phyloP scores from a whole-genome alignment of 768 basidiomycete genomes.

The Hygrophoropsis aurantiaca region DNA sequence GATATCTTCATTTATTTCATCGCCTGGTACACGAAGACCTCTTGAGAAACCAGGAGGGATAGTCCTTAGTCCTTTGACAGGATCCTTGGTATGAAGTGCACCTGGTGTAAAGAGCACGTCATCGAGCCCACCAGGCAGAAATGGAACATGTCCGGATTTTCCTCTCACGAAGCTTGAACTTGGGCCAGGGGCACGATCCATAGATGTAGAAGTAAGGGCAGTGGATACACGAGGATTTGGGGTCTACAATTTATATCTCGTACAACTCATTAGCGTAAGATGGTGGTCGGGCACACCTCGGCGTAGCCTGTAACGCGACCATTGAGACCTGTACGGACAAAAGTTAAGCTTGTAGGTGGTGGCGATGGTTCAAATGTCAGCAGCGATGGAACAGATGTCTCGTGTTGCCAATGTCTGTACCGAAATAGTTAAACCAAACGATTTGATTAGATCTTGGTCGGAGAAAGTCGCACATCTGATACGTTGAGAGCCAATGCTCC shows the following conservation, averaged over 20 bases:
- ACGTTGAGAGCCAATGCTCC: conserved; percentile 70
- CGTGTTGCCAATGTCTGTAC: conserved; percentile 70
- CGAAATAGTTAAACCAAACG: conserved; percentile 12
- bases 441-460: conserved; percentile 8
- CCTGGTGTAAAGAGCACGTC: conserved; percentile 42
- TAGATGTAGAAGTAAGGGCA: conserved; percentile 81
- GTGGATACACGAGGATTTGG: conserved; percentile 55
- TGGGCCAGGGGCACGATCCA: conserved; percentile 81
- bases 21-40: conserved; percentile 71
- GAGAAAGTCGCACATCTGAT: conserved; percentile 70
- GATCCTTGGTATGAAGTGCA: conserved; percentile 37
- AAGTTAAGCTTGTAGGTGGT: conserved; percentile 70
- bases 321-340: conserved; percentile 76
- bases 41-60: conserved; percentile 82
- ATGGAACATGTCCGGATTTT: conserved; percentile 90
- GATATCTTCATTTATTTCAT: conserved; percentile 47
- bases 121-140: conserved; percentile 91
- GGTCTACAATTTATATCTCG: conserved; percentile 38
- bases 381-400: conserved; percentile 60
- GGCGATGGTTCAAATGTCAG: conserved; percentile 67
- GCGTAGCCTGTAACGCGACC: conserved; percentile 79
- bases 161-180: conserved; percentile 86
- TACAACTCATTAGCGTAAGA: conserved; percentile 3
- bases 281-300: conserved; percentile 53
- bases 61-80: conserved; percentile 48